Evolutionary conservation across 169 alveolate species (phyloP), one percentile per base, ranked within the genome.

Genomic region (Plasmodium inui): DNA sequence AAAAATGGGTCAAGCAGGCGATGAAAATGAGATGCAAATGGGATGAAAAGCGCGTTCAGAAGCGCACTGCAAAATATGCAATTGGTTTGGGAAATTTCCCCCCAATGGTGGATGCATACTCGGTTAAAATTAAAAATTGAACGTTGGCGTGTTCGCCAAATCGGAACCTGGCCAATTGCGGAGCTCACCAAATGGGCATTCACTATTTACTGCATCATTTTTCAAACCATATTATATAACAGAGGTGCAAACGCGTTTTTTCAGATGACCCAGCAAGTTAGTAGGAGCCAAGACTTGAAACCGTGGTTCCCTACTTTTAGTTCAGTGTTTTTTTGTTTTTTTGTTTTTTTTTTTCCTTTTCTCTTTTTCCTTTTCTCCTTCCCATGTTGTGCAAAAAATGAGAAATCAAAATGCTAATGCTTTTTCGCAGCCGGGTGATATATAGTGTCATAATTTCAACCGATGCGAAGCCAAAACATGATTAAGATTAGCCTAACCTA

Each of bases 381-480:
- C 34, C 8, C 37, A 67, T 28, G 37, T 67, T 28, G 37, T 67
- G 76, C 26, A 81, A 39, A 81, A 81, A 80, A 34, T 80, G 37
- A 19, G 34, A 44, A 81, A 28, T 26, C n/a, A 46, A 81, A 50
- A 82, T 53, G 72, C 19, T 82, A 28, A 32, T 53, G 41, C 7
- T 26, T 55, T 30, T 32, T 82, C 41, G 44, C 61, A 26, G 28
- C 37, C n/a, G 53, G 28, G 37, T 5, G 76, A 41, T 81, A 53
- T 22, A 57, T 9, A 44, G 71, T 50, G 61, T 2, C 19, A 67
- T 10, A 19, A 9, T 67, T 67, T 67, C 39, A 67, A 67, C 81
- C 37, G 44, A 50, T 70, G 41, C 26, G 82, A 83, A 67, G 32
- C 73, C 53, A 83, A 67, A 84, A 73, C 28, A 72, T 84, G 84